Percentiles rank a stretch among this genome's conserved stretches.
Conservation (phyloP, 2,329 filamentous ascomycete genomes). For the Colletotrichum filicis region DNA sequence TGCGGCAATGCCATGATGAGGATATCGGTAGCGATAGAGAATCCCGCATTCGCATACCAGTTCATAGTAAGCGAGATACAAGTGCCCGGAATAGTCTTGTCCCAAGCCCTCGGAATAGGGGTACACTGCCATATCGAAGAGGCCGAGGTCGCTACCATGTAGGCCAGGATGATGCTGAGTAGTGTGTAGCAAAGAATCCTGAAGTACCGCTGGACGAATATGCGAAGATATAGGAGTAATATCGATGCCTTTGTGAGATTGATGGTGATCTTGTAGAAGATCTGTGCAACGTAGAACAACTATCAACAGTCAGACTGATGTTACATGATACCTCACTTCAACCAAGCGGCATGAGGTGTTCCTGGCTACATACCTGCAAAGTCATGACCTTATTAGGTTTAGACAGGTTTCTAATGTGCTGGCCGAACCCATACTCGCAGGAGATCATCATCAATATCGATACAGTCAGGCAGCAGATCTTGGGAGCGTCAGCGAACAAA, state of each 20-base stretch:
- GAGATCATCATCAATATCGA: slow-evolving; percentile 53
- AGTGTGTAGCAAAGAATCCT: slow-evolving; percentile 53
- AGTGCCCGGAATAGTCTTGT: slow-evolving; percentile 50
- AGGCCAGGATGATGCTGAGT: slow-evolving; percentile 54
- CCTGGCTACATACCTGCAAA: slow-evolving; percentile 44
- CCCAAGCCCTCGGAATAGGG: slow-evolving; percentile 53
- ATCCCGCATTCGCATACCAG: slow-evolving; percentile 33
- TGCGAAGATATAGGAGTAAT: slow-evolving; percentile 63
- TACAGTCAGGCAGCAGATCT: slow-evolving; percentile 50
- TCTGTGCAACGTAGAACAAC: slow-evolving; percentile 62
- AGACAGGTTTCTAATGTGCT: slow-evolving; percentile 50
- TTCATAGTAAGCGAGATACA: slow-evolving; percentile 34
- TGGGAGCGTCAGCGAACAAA: neutral
- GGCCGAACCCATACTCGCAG: slow-evolving; percentile 54
- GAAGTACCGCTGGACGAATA: slow-evolving; percentile 61
- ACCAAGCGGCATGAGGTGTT: neutral
- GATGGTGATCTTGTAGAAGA: slow-evolving; percentile 65
- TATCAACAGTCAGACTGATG: slow-evolving; percentile 37
- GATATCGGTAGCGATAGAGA: slow-evolving; percentile 36
- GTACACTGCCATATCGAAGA: slow-evolving; percentile 62
- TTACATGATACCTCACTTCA: neutral
- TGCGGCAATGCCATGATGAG: slow-evolving; percentile 42
- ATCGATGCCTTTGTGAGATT: slow-evolving; percentile 65
- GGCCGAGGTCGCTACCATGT: slow-evolving; percentile 55
- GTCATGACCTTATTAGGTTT: slow-evolving; percentile 47